These are phyloP conservation scores for Biscogniauxia marginata DNA, from an alignment of 2,329 filamentous ascomycete genomes.

Conservation along the genomic window DNA sequence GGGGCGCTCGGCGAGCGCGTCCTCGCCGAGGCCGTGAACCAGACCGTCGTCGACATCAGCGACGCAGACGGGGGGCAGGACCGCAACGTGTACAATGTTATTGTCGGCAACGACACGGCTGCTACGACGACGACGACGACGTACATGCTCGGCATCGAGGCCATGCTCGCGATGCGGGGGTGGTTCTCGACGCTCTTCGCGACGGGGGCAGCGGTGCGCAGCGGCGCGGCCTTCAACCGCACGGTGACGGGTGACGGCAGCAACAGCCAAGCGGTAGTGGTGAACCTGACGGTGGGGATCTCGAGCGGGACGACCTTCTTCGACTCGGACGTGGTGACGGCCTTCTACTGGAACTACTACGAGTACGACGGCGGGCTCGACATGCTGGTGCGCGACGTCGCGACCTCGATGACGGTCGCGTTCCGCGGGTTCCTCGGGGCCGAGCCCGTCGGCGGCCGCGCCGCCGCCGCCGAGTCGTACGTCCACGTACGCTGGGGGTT, in stretches of 20 bases:
- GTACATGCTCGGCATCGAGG: constrained; percentile 28
- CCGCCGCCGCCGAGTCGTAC: constrained; percentile 31
- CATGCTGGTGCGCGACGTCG: constrained; percentile 35
- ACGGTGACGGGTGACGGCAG: constrained; percentile 29
- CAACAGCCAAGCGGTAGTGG: constrained; percentile 30
- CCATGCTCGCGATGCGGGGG: constrained; percentile 31
- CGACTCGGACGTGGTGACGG: constrained; percentile 37
- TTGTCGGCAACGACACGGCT: neutral
- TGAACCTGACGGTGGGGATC: constrained; percentile 35
- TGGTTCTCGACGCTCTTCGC: constrained; percentile 33
- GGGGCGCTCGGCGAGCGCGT: constrained; percentile 30
- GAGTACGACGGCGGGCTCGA: constrained; percentile 34
- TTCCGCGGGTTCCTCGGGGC: constrained; percentile 32
- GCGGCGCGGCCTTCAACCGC: constrained; percentile 23
- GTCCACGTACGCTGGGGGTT: constrained; percentile 38
- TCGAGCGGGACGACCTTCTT: constrained; percentile 34
- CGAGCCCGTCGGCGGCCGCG: constrained; percentile 27
- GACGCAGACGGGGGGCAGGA: constrained; percentile 14
- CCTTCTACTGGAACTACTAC: constrained; percentile 42
- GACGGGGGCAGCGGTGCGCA: constrained; percentile 30
- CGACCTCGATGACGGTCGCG: constrained; percentile 35
- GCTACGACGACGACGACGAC: constrained; percentile 6
- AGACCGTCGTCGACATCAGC: constrained; percentile 26
- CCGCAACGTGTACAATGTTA: constrained; percentile 21
- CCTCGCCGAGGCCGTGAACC: constrained; percentile 19